Evolutionary conservation across 2,329 filamentous ascomycete species (phyloP).

Genomic region (Curvularia lunata): DNA sequence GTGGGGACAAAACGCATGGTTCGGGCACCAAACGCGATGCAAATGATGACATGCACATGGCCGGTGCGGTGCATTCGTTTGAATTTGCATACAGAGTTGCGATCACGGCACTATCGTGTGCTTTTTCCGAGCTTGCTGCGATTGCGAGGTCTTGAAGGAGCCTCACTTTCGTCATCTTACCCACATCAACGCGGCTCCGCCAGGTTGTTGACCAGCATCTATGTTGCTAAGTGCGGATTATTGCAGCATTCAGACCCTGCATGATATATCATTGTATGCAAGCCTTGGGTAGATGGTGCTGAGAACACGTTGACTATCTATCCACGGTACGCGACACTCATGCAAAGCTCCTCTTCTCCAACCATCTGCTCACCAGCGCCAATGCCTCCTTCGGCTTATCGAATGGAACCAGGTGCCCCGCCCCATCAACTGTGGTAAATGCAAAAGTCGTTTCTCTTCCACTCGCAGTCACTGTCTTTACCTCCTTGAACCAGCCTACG

Average conservation of each 20-base stretch:
- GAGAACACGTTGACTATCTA: not conserved
- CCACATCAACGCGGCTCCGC: constrained; percentile 1
- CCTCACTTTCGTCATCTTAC: constrained; percentile 8
- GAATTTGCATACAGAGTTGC: constrained; percentile 8
- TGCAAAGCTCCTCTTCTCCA: constrained; percentile 40
- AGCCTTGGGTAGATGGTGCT: not conserved
- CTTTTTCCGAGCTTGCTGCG: not conserved
- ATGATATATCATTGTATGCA: not conserved
- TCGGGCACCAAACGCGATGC: constrained; percentile 21
- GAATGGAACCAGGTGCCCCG: constrained; percentile 53
- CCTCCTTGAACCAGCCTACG: constrained; percentile 46
- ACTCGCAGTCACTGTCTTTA: constrained; percentile 36
- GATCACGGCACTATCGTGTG: constrained; percentile 2
- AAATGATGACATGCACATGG: constrained; percentile 19
- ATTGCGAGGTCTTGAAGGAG: constrained; percentile 10
- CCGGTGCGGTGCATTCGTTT: constrained; percentile 11
- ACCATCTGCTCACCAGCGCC: constrained; percentile 39
- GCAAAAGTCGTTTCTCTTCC: constrained; percentile 44
- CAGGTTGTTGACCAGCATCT: not conserved
- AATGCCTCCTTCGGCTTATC: constrained; percentile 43
- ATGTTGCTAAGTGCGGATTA: not conserved
- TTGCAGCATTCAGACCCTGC: not conserved
- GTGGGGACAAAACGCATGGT: constrained; percentile 32
- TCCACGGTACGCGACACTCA: constrained; percentile 15
- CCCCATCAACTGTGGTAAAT: constrained; percentile 48